Base-by-base conservation (phyloP, 2,329 filamentous ascomycete genomes). In the Colletotrichum plurivorum region DNA sequence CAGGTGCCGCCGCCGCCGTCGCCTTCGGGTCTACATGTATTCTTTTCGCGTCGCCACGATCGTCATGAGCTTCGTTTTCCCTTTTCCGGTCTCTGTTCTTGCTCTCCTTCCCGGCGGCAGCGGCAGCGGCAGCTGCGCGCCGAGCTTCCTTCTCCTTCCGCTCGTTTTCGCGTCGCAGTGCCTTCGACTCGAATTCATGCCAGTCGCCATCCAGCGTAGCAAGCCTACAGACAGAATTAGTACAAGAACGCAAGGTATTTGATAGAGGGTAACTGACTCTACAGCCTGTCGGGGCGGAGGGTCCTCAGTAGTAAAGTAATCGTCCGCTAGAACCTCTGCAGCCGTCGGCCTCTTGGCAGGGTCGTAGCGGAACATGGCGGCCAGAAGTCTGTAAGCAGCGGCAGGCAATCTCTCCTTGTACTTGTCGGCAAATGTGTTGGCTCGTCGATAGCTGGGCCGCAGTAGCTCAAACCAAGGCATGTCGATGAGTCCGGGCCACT, bases 141-240 rank as follows among this genome's bases (percentile, higher is more conserved):
- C 83, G 81, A 8, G 85, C 86, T 62, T 89, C 87, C 65, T 85
- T 83, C 31, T 89, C 87, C 70, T 84, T 85, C 63, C 89, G 89
- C 78, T 96, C 94, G 74, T 94, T 95, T 79, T 98, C 95, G 74
- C 96, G 96, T 39, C 96, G 88, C 27, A 97, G 85, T 16, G 94
- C 95, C 82, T 99, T 99, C 64, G 94, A 97, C 82, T 99, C 96
- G 76, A 98, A 97, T 78, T 99, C 96, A 78, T 99, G 96, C 96
- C 96, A 99, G 75, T 99, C 96, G 22, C 96, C 96, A 74, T 96
- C 90, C 36, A 99, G 87, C 56, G 91, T 85, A 69, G 92, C 90
- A 57, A 99, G 87, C 76, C 93, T 93, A 71, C 67, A 62, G 20
- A 12, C 60, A 75, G 69, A 73, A 76, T 84, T 76, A 83, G 79